Evolutionary conservation across 106 monocot genomes (phyloP), one percentile per base, ranked within the genome.

Genomic region (Dendrobium officinale): DNA sequence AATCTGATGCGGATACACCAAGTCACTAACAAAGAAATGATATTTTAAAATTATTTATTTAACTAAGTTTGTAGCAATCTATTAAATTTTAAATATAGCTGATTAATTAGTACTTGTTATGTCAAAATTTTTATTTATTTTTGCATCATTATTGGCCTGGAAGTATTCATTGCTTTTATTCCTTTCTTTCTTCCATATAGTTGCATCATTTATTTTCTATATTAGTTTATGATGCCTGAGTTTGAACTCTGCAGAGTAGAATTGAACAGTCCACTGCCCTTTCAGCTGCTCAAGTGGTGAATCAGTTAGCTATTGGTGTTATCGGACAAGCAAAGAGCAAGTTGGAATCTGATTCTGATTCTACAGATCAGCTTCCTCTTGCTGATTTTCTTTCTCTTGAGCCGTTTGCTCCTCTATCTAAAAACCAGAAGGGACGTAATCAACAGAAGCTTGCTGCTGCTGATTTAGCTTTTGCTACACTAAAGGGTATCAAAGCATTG

Each of bases 401-500:
- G 79, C 95, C 92, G 72, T 99, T 99, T 90, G 42, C 85, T 77
- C 44, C 85, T 49, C 22, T 80, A 72, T 73, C 82, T 1, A 99
- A 90, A 82, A 93, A 80, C 77, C 49, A 87, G 67, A 95, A 88
- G 13, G 89, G 91, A 83, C 87, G 83, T 77, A 95, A 85, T 81
- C 77, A 81, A 44, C 84, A 80, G 18, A 95, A 95, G 79, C 67
- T 91, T 86, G 87, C 88, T 85, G 89, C 93, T 77, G 95, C 99
- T 79, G 99, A 99, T 85, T 93, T 93, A 82, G 99, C 99, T 47
- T 75, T 90, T 33, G 88, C 90, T 72, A 95, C 93, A n/a, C 83
- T 99, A 16, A 95, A 95, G 81, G 91, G 88, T 41, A 86, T 99
- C 68, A 99, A 99, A 87, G 91, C 93, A 75, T 82, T 99, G 4